Evolutionary conservation across 1,284 basidiomycete species (phyloP).

Genomic region (Neonothopanus nambi): DNA sequence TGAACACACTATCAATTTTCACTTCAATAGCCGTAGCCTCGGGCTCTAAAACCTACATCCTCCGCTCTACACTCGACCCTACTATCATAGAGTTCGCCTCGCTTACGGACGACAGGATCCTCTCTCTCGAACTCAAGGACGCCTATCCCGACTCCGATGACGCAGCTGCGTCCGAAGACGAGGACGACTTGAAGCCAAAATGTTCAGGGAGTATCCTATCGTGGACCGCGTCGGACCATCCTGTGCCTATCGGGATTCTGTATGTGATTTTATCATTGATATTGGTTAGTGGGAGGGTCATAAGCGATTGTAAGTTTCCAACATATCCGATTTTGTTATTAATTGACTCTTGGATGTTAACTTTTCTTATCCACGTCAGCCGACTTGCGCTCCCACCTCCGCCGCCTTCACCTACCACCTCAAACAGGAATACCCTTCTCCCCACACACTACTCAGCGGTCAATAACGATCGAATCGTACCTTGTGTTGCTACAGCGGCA

Average conservation of each 20-base stretch:
- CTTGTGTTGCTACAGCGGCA: constrained; percentile 60
- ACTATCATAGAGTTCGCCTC: constrained; percentile 59
- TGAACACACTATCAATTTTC: constrained; percentile 1
- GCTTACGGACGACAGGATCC: constrained; percentile 52
- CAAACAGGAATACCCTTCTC: constrained; percentile 46
- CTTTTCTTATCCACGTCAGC: constrained; percentile 31
- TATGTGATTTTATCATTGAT: constrained; percentile 73
- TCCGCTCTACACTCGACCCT: constrained; percentile 64
- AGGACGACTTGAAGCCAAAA: constrained; percentile 36
- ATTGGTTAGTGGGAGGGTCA: constrained; percentile 64
- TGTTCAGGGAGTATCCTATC: constrained; percentile 66
- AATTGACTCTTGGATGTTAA: background rate
- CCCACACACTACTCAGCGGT: constrained; percentile 47
- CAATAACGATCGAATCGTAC: constrained; percentile 54
- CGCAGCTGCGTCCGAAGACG: constrained; percentile 36
- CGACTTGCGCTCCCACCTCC: constrained; percentile 62
- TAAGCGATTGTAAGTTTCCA: constrained; percentile 59
- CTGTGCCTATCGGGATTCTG: constrained; percentile 62
- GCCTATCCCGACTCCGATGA: constrained; percentile 38
- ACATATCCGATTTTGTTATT: background rate
- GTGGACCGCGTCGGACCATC: constrained; percentile 66
- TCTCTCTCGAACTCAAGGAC: constrained; percentile 55
- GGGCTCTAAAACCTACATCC: constrained; percentile 72
- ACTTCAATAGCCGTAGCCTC: constrained; percentile 44
- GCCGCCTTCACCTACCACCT: constrained; percentile 56